Evolutionary conservation across 2,329 filamentous ascomycete genomes (phyloP).

Genomic region (Talaromyces sp.): DNA sequence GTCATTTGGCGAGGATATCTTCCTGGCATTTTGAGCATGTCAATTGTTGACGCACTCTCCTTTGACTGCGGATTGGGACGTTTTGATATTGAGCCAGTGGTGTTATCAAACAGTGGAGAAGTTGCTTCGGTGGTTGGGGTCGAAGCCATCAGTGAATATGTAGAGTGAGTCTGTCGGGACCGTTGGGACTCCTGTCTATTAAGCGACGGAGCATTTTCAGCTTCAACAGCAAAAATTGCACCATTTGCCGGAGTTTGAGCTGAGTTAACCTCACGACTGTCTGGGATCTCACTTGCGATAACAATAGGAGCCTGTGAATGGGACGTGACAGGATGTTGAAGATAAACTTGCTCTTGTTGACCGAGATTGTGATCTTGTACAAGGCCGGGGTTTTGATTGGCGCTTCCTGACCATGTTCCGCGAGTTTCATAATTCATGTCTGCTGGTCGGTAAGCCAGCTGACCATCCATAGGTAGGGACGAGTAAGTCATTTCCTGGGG

Average conservation of each 20-base stretch:
- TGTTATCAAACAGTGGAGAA: constrained; percentile 15
- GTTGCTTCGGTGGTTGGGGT: constrained; percentile 15
- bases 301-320: constrained; percentile 11
- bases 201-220: constrained; percentile 14
- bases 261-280: background rate
- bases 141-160: constrained; percentile 16
- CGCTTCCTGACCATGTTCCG: constrained; percentile 51
- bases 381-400: constrained; percentile 8
- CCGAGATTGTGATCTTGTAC: constrained; percentile 14
- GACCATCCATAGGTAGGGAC: constrained; percentile 14
- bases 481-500: constrained; percentile 19
- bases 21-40: constrained; percentile 36
- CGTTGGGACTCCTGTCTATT: constrained; percentile 16
- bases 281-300: constrained; percentile 4
- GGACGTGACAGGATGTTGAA: constrained; percentile 3
- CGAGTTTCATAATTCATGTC: constrained; percentile 36
- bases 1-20: constrained; percentile 29
- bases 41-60: constrained; percentile 31
- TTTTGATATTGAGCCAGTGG: background rate
- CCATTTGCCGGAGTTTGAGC: background rate
- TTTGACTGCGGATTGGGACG: constrained; percentile 23
- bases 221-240: constrained; percentile 4
- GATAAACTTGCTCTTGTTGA: background rate
- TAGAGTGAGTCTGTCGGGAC: constrained; percentile 19
- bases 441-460: constrained; percentile 2